These are phyloP conservation scores for Pseudogymnoascus sp. DNA, from an alignment of 2,329 filamentous ascomycete species.

Conservation along the genomic window DNA sequence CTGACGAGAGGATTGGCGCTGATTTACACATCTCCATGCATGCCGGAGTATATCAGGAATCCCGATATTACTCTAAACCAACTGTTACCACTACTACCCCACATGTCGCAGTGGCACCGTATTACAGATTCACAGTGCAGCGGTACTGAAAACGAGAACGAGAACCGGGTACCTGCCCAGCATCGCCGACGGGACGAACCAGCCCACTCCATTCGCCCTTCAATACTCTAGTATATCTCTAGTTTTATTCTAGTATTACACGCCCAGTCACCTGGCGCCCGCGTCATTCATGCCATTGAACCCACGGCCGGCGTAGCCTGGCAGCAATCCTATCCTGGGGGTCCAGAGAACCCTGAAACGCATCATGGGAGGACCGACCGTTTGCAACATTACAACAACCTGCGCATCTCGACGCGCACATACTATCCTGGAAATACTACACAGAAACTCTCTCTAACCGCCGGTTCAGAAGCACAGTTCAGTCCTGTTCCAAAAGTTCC, in stretches of 20 bases:
- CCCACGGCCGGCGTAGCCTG: neutral
- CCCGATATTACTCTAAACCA: neutral
- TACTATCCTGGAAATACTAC: no score
- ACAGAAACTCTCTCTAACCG: neutral
- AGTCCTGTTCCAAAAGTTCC: neutral
- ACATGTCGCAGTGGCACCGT: neutral
- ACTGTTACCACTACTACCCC: neutral
- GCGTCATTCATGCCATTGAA: neutral
- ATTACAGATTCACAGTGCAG: neutral
- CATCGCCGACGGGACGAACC: neutral
- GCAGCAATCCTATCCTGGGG: neutral
- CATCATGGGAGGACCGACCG: neutral
- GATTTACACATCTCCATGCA: neutral
- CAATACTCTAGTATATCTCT: neutral
- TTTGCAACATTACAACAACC: neutral
- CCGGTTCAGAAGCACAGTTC: neutral
- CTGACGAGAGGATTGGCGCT: neutral
- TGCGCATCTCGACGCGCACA: neutral
- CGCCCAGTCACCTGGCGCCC: neutral
- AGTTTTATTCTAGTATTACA: neutral
- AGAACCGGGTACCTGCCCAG: neutral
- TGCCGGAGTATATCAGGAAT: neutral
- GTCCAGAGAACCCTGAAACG: neutral
- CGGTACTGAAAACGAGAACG: neutral
- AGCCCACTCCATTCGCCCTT: neutral